Base-by-base conservation (phyloP, 148 eudicot genomes). In the Cornus florida region DNA sequence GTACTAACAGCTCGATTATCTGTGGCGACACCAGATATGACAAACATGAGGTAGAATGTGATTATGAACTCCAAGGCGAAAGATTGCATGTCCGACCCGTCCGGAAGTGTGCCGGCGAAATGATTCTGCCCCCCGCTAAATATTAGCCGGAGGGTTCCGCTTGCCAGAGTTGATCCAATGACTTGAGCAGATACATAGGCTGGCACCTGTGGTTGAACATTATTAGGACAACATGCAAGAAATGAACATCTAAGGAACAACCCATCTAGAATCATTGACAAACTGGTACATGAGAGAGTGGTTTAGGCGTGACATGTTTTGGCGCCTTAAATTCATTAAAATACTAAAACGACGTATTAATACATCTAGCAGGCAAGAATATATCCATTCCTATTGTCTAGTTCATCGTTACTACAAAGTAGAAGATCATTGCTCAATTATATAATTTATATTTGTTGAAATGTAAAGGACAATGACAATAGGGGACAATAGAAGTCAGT, bases 11-110 rank as follows among this genome's bases (percentile, higher is more conserved):
- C 91, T 78, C 89, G 83, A 70, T 80, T 83, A 74, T 88, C 91
- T 0, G 91, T 88, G 8, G 89, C 91, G 4, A 88, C 89, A 2
- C 86, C 86, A 12, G 88, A 84, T 10, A 86, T 84, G 62, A 88
- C 89, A 64, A 88, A 88, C 91, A 88, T 88, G 38, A 88, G 91
- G 72, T 80, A 86, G 83, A 88, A 88, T 28, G 91, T 88, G 88
- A 86, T 84, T 56, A 88, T 84, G 74, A 86, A 88, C 60, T 88
- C 91, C 22, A 88, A 13, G 24, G 82, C 82, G 2, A 88, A 80
- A 10, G 89, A 82, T 68, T 86, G 91, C 14, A 81, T 6, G 22
- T 88, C 77, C 1, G 91, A 72, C 1, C 89, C 91, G 0, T 82
- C 14, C 2, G 91, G 89, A 57, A 78, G 70, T 14, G 89, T 88